These are phyloP conservation scores for Nigrospora sphaerica DNA, from an alignment of 2,329 filamentous ascomycete genomes.

Conservation along the genomic window DNA sequence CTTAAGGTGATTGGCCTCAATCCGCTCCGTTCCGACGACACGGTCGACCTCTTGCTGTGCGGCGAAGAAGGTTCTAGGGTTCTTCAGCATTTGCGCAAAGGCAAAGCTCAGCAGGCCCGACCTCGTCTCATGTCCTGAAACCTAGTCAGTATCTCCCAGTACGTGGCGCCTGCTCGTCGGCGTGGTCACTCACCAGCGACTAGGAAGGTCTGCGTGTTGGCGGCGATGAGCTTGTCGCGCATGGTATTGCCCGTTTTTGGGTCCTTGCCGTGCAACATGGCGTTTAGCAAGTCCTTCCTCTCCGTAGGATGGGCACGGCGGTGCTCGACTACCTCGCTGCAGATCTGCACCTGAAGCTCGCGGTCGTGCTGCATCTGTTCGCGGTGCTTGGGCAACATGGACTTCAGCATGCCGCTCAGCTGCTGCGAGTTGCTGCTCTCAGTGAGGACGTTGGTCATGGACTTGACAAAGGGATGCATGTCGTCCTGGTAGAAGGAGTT, in stretches of 20 bases:
- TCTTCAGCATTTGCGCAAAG: constrained; percentile 58
- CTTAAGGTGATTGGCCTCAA: constrained; percentile 54
- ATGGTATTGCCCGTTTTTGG: constrained; percentile 41
- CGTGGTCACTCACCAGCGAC: constrained; percentile 30
- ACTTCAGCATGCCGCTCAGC: constrained; percentile 1
- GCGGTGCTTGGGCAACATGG: constrained; percentile 14
- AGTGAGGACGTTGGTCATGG: constrained; percentile 42
- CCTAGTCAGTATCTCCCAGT: neutral
- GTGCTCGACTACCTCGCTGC: constrained; percentile 36
- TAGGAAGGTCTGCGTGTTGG: constrained; percentile 48
- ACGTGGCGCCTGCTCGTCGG: neutral
- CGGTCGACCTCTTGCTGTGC: constrained; percentile 62
- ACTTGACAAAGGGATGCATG: constrained; percentile 48
- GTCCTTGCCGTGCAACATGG: constrained; percentile 44
- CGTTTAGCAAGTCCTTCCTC: constrained; percentile 43
- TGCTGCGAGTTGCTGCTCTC: constrained; percentile 32
- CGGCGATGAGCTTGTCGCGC: constrained; percentile 35
- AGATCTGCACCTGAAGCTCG: constrained; percentile 31
- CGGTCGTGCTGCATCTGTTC: constrained; percentile 21
- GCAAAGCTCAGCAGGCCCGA: constrained; percentile 59
- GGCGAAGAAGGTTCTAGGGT: constrained; percentile 51
- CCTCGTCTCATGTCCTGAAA: constrained; percentile 68
- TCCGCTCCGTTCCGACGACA: constrained; percentile 51
- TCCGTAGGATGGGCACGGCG: constrained; percentile 33
- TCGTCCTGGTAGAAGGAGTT: constrained; percentile 50